A percentile compares a stretch with the other conserved stretches of the same genome.
phyloP scores from a whole-genome alignment of 202 grass and related monocot genomes.

The Setaria viridis region DNA sequence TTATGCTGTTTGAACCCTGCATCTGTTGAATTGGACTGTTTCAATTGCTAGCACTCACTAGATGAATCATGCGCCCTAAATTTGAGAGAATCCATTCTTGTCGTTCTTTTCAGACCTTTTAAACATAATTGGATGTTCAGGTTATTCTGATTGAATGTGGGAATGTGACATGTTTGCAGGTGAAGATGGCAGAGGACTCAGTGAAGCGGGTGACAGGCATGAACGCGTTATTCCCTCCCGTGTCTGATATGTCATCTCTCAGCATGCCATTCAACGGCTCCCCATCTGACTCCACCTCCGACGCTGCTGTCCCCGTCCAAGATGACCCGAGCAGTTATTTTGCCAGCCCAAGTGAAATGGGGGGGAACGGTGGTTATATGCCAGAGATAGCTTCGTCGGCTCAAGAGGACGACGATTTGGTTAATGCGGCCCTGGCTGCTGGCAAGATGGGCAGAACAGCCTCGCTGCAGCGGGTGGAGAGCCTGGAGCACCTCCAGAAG shows the following conservation, averaged over 20 bases:
- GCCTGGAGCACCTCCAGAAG: conserved; percentile 85
- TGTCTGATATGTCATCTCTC: conserved; percentile 70
- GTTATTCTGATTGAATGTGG: neutral
- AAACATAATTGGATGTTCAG: neutral
- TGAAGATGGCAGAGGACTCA: conserved; percentile 92
- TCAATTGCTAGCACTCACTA: neutral
- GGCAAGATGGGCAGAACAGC: conserved; percentile 50
- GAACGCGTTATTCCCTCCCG: conserved; percentile 56
- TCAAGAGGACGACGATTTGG: conserved; percentile 42
- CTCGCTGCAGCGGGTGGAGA: conserved; percentile 64
- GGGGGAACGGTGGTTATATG: conserved; percentile 31
- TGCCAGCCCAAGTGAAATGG: conserved; percentile 42
- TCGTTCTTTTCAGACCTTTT: neutral
- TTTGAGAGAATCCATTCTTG: conserved; percentile 2
- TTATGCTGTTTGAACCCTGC: neutral
- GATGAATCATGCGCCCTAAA: neutral
- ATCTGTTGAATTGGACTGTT: conserved; percentile 17
- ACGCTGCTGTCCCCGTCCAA: conserved; percentile 56
- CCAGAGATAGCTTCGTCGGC: conserved; percentile 33
- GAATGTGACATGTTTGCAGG: conserved; percentile 54
- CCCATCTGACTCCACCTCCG: conserved; percentile 64
- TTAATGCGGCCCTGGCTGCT: conserved; percentile 34
- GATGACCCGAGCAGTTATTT: conserved; percentile 73
- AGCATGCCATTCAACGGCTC: conserved; percentile 70
- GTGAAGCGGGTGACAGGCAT: conserved; percentile 86